Evolutionary conservation across 2,329 filamentous ascomycete genomes (phyloP).

Genomic region (Fusarium sp.): DNA sequence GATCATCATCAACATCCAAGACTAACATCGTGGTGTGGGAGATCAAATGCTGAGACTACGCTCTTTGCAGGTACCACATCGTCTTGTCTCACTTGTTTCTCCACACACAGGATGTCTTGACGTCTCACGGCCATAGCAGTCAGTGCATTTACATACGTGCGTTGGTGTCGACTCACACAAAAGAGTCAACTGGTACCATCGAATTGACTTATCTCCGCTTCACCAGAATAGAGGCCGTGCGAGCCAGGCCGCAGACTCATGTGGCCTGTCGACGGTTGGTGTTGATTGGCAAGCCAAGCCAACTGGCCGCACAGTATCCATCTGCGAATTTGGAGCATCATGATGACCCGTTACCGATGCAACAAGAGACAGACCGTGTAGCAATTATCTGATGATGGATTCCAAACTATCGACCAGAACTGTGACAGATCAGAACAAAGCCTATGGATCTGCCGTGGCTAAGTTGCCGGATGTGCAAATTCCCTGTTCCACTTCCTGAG

Average conservation of each 20-base stretch:
- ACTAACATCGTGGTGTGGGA: slow-evolving; percentile 11
- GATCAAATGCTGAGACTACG: background rate
- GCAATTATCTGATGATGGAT: background rate
- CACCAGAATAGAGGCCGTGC: slow-evolving; percentile 22
- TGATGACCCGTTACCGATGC: slow-evolving; percentile 9
- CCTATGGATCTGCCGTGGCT: background rate
- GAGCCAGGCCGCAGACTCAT: slow-evolving; percentile 35
- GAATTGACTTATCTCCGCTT: slow-evolving; percentile 25
- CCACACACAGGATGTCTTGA: slow-evolving; percentile 17
- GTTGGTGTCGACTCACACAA: slow-evolving; percentile 18
- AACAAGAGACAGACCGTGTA: background rate
- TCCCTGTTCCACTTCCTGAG: slow-evolving; percentile 14
- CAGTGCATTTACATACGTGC: slow-evolving; percentile 9
- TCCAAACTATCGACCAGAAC: slow-evolving; percentile 2
- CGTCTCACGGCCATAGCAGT: slow-evolving; percentile 6
- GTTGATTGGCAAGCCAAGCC: slow-evolving; percentile 13
- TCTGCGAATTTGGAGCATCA: slow-evolving; percentile 8
- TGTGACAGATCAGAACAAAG: background rate
- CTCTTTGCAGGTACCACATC: background rate
- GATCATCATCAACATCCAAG: slow-evolving; percentile 27
- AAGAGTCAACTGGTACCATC: slow-evolving; percentile 17
- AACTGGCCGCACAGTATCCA: slow-evolving; percentile 1
- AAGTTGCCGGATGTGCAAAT: slow-evolving; percentile 20
- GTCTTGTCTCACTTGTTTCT: slow-evolving; percentile 28
- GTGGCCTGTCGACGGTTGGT: slow-evolving; percentile 20